phyloP scores from a whole-genome alignment of 1,284 basidiomycete genomes.

The Sanghuangporus sanghuang region DNA sequence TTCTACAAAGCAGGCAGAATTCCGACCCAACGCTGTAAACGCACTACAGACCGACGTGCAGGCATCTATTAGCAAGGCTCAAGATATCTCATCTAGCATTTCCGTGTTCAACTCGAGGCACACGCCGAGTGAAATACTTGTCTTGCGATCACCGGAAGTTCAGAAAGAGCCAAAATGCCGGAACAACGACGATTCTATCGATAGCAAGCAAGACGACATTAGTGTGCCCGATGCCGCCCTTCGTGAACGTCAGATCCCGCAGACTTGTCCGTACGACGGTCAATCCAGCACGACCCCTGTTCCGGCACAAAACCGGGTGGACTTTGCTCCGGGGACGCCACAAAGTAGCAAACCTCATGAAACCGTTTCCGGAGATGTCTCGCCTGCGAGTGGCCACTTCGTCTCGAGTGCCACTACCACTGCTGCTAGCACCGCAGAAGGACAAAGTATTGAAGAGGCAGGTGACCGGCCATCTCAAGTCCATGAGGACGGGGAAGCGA shows the following conservation, averaged over 20 bases:
- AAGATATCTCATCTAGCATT: constrained; percentile 8
- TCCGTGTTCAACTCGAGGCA: not conserved
- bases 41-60: not conserved
- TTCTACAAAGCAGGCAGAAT: not conserved
- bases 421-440: constrained; percentile 10
- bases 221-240: not conserved
- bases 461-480: not conserved
- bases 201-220: not conserved
- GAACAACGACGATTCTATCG: not conserved
- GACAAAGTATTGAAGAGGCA: constrained; percentile 7
- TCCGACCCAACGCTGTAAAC: not conserved
- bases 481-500: not conserved
- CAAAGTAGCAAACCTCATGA: not conserved
- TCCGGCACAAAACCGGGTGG: not conserved
- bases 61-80: not conserved
- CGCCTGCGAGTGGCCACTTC: not conserved
- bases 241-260: not conserved
- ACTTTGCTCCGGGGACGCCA: not conserved
- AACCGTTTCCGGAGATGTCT: not conserved
- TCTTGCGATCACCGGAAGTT: constrained; percentile 17
- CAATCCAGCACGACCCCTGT: not conserved
- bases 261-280: not conserved
- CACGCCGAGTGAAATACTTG: not conserved
- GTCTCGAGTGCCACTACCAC: constrained; percentile 9
- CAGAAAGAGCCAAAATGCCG: not conserved